These are phyloP conservation scores for Gracilariopsis chorda DNA, from an alignment of 23 red algal species.

Conservation along the genomic window DNA sequence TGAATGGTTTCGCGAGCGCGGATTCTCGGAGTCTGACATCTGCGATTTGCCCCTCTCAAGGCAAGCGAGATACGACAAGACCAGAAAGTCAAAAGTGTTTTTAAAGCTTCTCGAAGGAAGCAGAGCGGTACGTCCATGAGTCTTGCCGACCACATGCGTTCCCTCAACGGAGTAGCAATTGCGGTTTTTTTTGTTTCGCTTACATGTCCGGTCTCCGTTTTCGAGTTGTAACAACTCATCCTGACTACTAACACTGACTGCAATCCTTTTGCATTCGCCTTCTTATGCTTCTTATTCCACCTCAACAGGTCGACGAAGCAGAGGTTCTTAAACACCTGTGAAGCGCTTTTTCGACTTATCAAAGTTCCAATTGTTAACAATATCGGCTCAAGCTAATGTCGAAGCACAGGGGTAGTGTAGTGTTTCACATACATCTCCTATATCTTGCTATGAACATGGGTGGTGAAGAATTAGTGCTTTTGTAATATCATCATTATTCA, in stretches of 20 bases:
- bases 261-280: background rate
- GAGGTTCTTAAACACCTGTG: constrained; percentile 65
- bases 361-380: too few relatives aligned
- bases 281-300: background rate
- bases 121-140: constrained; percentile 57
- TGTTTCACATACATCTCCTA: too few relatives aligned
- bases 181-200: background rate
- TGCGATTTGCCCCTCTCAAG: constrained; percentile 71
- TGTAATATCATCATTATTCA: too few relatives aligned
- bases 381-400: too few relatives aligned
- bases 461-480: too few relatives aligned
- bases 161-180: background rate
- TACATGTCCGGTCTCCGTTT: background rate
- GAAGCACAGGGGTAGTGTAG: too few relatives aligned
- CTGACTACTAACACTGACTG: background rate
- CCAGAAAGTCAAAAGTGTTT: constrained; percentile 85
- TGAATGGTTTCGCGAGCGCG: constrained; percentile 97
- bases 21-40: constrained; percentile 71
- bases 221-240: background rate
- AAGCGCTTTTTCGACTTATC: too few relatives aligned
- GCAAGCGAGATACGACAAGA: constrained; percentile 61
- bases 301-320: constrained; percentile 53
- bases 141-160: background rate
- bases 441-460: too few relatives aligned
- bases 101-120: constrained; percentile 74